Percentiles rank a stretch among this genome's conserved stretches.
These are phyloP conservation scores for Silene latifolia DNA, from an alignment of 148 eudicot species.

Conservation along the genomic window DNA sequence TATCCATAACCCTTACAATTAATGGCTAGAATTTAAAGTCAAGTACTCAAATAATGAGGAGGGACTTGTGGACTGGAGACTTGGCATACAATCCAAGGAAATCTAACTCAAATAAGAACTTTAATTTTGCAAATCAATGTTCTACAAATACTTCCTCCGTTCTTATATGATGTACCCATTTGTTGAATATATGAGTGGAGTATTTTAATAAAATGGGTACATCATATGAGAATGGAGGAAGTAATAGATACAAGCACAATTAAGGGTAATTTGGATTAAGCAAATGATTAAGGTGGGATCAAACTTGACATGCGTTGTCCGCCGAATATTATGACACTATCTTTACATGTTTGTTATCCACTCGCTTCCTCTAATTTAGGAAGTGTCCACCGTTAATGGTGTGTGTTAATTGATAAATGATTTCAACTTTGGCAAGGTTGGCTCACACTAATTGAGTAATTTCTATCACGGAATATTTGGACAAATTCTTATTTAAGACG, in stretches of 20 bases:
- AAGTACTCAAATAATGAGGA: slow-evolving; percentile 10
- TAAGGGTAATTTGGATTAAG: slow-evolving; percentile 1
- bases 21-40: slow-evolving; percentile 15
- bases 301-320: slow-evolving; percentile 22
- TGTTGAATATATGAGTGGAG: no score
- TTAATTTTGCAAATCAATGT: neutral
- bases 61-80: slow-evolving; percentile 1
- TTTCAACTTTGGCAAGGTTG: no score
- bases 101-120: neutral
- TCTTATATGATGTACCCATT: no score
- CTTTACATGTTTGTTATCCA: neutral
- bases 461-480: no score
- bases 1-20: slow-evolving; percentile 1
- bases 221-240: no score
- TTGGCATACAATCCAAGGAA: slow-evolving; percentile 22
- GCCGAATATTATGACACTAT: neutral
- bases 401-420: no score
- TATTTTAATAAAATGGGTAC: no score
- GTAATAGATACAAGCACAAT: no score
- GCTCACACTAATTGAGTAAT: no score
- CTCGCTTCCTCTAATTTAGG: neutral
- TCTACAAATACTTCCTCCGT: no score
- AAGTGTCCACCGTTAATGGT: neutral
- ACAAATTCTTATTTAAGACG: no score
- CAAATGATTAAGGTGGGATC: slow-evolving; percentile 22